Evolutionary conservation across 495 filamentous ascomycete genomes (phyloP).

Genomic region (Lineolata rhizophorae): DNA sequence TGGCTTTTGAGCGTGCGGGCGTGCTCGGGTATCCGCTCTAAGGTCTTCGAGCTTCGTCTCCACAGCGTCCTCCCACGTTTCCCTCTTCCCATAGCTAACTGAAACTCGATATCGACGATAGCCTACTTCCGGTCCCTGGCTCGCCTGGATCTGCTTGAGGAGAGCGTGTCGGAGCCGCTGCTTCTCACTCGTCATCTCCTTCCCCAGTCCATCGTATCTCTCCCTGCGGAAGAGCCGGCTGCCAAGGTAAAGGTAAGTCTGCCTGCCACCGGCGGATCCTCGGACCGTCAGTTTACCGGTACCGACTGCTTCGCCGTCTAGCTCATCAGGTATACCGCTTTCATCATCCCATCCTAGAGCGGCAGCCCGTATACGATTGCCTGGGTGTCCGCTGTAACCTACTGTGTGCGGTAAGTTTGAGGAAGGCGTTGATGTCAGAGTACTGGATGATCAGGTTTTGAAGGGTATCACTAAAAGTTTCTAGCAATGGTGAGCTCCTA

Average conservation of each 20-base stretch:
- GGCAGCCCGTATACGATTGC: conserved; percentile 17
- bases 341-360: conserved; percentile 17
- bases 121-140: conserved; percentile 3
- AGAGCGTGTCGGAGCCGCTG: conserved; percentile 12
- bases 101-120: too few relatives aligned
- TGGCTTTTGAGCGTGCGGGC: too few relatives aligned
- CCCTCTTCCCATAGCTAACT: too few relatives aligned
- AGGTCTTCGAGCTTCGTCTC: too few relatives aligned
- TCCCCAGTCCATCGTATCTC: conserved; percentile 5
- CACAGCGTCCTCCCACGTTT: too few relatives aligned
- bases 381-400: conserved; percentile 15
- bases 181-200: conserved; percentile 10
- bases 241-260: too few relatives aligned
- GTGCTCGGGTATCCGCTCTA: too few relatives aligned
- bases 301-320: conserved; percentile 12
- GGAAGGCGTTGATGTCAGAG: conserved; percentile 18
- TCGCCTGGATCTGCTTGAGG: conserved; percentile 10
- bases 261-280: too few relatives aligned
- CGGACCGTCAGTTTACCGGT: too few relatives aligned
- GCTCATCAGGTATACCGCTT: conserved; percentile 16
- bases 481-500: too few relatives aligned
- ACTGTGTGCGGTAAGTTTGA: too few relatives aligned
- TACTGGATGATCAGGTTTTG: conserved; percentile 17
- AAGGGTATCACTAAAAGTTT: conserved; percentile 17
- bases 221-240: too few relatives aligned